Conservation (phyloP, 1,284 basidiomycete genomes). For the Tausonia pullulans region DNA sequence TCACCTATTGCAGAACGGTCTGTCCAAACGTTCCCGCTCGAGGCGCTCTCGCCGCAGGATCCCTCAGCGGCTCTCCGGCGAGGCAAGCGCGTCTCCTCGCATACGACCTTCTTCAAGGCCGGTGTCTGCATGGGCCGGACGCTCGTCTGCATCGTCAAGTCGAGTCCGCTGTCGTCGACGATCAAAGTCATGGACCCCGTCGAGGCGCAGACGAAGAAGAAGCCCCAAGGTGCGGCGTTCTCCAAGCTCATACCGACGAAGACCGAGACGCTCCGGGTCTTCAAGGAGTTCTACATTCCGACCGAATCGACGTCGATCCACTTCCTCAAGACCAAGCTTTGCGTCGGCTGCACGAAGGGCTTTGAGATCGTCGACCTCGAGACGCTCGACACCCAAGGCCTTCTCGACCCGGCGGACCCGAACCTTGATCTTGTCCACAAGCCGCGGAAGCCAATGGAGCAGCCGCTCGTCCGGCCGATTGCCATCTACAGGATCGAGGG, state of each 20-base stretch:
- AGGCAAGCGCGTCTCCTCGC: constrained; percentile 87
- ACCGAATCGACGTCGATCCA: constrained; percentile 94
- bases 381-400: constrained; percentile 88
- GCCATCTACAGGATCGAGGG: constrained; percentile 95
- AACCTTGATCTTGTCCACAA: constrained; percentile 82
- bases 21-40: constrained; percentile 92
- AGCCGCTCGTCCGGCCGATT: constrained; percentile 59
- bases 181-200: constrained; percentile 97
- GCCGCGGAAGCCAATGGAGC: background rate
- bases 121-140: constrained; percentile 86
- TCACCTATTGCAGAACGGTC: constrained; percentile 55
- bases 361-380: constrained; percentile 99
- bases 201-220: constrained; percentile 73
- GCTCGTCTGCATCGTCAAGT: constrained; percentile 97
- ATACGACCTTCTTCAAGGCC: constrained; percentile 96
- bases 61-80: constrained; percentile 83
- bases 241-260: constrained; percentile 77
- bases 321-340: constrained; percentile 95
- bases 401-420: constrained; percentile 85
- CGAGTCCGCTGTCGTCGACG: constrained; percentile 83
- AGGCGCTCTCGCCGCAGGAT: constrained; percentile 81
- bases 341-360: constrained; percentile 95
- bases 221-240: constrained; percentile 64
- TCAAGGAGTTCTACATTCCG: constrained; percentile 99
- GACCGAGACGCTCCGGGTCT: constrained; percentile 86